These are phyloP conservation scores for Aspergillus nanangensis DNA, from an alignment of 495 filamentous ascomycete genomes.

Conservation along the genomic window DNA sequence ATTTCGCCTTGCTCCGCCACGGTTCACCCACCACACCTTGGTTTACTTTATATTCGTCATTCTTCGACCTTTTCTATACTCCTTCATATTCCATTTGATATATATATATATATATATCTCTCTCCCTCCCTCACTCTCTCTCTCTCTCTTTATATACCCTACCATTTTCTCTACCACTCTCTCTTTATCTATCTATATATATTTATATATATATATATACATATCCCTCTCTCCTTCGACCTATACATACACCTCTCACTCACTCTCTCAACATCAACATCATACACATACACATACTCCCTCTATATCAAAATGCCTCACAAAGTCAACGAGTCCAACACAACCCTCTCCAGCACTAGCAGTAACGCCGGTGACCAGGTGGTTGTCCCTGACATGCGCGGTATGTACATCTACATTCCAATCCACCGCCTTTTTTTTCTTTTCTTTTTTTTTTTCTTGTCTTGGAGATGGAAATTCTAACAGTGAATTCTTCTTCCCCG, in stretches of 20 bases:
- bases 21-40: no score
- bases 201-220: neutral
- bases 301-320: slow-evolving; percentile 30
- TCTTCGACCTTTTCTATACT: neutral
- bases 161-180: neutral
- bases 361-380: slow-evolving; percentile 37
- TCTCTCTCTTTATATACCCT: neutral
- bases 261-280: slow-evolving; percentile 2
- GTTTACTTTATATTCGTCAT: slow-evolving; percentile 7
- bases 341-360: slow-evolving; percentile 36
- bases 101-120: neutral
- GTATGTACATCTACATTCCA: slow-evolving; percentile 22
- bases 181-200: no score
- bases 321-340: slow-evolving; percentile 44
- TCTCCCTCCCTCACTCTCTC: neutral
- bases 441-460: neutral
- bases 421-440: neutral
- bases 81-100: neutral
- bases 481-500: neutral
- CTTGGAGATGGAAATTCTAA: slow-evolving; percentile 3
- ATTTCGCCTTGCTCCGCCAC: slow-evolving; percentile 15
- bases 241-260: no score
- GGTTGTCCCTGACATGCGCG: slow-evolving; percentile 32
- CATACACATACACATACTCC: neutral
- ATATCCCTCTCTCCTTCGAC: neutral